Evolutionary conservation across 805 yeast species (phyloP).

Genomic region (Teunomyces pallodes): DNA sequence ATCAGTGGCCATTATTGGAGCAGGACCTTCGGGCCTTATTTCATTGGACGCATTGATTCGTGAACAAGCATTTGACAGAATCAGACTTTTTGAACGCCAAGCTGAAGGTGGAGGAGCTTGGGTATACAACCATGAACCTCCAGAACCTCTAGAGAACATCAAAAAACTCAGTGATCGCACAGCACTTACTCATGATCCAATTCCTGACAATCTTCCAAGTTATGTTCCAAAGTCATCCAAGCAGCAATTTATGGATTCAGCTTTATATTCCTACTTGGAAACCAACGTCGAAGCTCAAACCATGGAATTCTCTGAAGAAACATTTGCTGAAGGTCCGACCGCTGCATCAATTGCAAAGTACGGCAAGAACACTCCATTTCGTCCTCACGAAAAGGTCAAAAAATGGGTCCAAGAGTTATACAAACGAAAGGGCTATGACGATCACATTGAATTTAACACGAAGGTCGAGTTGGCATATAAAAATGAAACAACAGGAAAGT

Average conservation of each 20-base stretch:
- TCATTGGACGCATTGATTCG: slow-evolving; percentile 17
- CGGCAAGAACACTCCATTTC: slow-evolving; percentile 19
- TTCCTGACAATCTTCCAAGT: slow-evolving; percentile 15
- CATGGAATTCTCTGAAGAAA: slow-evolving; percentile 23
- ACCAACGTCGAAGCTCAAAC: slow-evolving; percentile 21
- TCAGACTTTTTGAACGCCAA: slow-evolving; percentile 20
- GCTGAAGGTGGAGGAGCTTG: slow-evolving; percentile 19
- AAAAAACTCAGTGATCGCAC: slow-evolving; percentile 8
- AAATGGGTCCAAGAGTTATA: slow-evolving; percentile 19
- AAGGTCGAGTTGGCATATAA: slow-evolving; percentile 28
- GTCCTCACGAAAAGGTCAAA: slow-evolving; percentile 16
- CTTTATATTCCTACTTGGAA: slow-evolving; percentile 20
- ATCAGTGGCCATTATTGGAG: slow-evolving; percentile 22
- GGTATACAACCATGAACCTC: slow-evolving; percentile 19
- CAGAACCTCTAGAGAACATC: slow-evolving; percentile 15
- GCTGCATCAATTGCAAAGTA: slow-evolving; percentile 12
- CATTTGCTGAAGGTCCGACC: slow-evolving; percentile 14
- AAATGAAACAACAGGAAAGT: slow-evolving; percentile 12
- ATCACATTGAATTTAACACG: slow-evolving; percentile 19
- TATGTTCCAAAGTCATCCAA: slow-evolving; percentile 14
- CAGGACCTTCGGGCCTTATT: slow-evolving; percentile 25
- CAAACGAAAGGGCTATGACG: slow-evolving; percentile 19
- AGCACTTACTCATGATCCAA: slow-evolving; percentile 11
- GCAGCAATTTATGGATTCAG: slow-evolving; percentile 25
- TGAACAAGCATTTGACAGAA: slow-evolving; percentile 13